These are phyloP conservation scores for Eurotiales sp. DNA, from an alignment of 2,329 filamentous ascomycete genomes.

Conservation along the genomic window DNA sequence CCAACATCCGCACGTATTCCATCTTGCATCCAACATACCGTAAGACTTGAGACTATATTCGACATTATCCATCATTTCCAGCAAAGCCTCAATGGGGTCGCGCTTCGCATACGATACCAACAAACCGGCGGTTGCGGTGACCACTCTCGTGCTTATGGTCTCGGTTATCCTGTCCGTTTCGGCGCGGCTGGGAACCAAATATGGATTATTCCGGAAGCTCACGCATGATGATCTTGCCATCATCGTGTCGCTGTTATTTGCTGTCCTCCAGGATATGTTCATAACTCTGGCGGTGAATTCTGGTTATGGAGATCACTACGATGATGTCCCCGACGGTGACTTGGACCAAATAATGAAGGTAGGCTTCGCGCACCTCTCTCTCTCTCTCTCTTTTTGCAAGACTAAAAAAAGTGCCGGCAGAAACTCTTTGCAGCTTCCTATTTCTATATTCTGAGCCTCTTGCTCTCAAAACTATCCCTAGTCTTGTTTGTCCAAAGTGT, in stretches of 20 bases:
- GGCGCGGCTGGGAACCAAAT: slow-evolving; percentile 21
- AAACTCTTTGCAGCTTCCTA: slow-evolving; percentile 21
- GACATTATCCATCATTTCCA: neutral
- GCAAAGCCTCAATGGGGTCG: slow-evolving; percentile 17
- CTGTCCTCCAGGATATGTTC: slow-evolving; percentile 18
- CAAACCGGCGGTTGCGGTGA: slow-evolving; percentile 22
- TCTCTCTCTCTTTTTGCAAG: neutral
- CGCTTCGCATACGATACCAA: slow-evolving; percentile 21
- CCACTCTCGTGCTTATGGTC: slow-evolving; percentile 21
- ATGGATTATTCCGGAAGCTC: slow-evolving; percentile 19
- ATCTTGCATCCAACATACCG: slow-evolving; percentile 6
- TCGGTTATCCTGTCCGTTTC: slow-evolving; percentile 20
- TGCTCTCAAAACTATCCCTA: slow-evolving; percentile 24
- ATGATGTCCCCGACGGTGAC: slow-evolving; percentile 13
- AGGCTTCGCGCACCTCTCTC: slow-evolving; percentile 3
- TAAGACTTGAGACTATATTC: neutral
- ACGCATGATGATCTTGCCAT: slow-evolving; percentile 22
- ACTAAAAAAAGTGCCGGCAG: slow-evolving; percentile 12
- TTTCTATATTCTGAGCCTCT: slow-evolving; percentile 20
- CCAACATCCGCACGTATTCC: slow-evolving; percentile 5
- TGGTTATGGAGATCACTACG: slow-evolving; percentile 22
- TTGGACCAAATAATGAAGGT: slow-evolving; percentile 22
- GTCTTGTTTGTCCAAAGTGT: slow-evolving; percentile 21
- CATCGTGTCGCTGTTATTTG: slow-evolving; percentile 19
- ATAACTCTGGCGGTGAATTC: slow-evolving; percentile 21